Conservation (phyloP, 352 stramenopile genomes). For the Aphanomyces astaci region DNA sequence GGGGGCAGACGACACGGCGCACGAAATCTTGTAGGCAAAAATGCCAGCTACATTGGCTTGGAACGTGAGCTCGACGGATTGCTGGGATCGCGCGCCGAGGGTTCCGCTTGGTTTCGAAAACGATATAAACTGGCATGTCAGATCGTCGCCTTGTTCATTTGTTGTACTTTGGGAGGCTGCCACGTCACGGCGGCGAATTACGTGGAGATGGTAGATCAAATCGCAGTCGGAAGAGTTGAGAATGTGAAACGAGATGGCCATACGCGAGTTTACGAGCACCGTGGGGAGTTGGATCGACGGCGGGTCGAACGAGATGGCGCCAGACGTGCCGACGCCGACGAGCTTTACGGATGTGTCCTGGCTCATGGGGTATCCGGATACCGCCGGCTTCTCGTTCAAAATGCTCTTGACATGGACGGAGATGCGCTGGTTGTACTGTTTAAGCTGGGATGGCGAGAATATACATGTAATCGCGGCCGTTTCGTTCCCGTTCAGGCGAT, state of each 20-base stretch:
- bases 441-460: slow-evolving; percentile 75
- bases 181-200: background rate
- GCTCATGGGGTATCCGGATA: no score
- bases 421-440: slow-evolving; percentile 69
- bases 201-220: slow-evolving; percentile 38
- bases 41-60: slow-evolving; percentile 12
- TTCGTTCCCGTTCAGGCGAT: slow-evolving; percentile 79
- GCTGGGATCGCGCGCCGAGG: slow-evolving; percentile 23
- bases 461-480: slow-evolving; percentile 41
- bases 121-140: slow-evolving; percentile 3
- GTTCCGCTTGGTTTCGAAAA: slow-evolving; percentile 20
- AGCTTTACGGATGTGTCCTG: slow-evolving; percentile 59
- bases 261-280: slow-evolving; percentile 75
- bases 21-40: slow-evolving; percentile 13
- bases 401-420: slow-evolving; percentile 58
- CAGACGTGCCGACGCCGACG: slow-evolving; percentile 59
- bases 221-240: slow-evolving; percentile 79
- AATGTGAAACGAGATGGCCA: slow-evolving; percentile 54
- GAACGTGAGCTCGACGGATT: slow-evolving; percentile 12
- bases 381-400: slow-evolving; percentile 3
- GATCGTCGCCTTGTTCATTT: background rate
- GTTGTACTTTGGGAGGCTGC: background rate
- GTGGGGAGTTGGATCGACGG: slow-evolving; percentile 59
- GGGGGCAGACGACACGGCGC: slow-evolving; percentile 4
- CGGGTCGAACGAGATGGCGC: slow-evolving; percentile 75